phyloP scores from a whole-genome alignment of 1,284 basidiomycete species.

The Afroboletus lepidellus region DNA sequence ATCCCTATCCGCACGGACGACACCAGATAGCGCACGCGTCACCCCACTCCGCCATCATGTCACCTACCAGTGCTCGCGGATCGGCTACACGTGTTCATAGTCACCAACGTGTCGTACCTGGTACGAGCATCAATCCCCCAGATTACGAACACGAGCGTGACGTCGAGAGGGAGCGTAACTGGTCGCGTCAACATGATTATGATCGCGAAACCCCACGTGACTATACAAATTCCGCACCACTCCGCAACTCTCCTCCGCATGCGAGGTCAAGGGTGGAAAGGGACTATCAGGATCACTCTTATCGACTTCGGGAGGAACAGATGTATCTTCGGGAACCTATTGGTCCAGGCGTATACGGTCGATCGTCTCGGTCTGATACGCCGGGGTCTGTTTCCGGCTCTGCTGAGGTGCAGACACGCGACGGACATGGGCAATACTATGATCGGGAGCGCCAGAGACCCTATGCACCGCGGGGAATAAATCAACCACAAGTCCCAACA shows the following conservation, averaged over 20 bases:
- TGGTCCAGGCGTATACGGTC: slow-evolving; percentile 33
- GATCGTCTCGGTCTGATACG: slow-evolving; percentile 52
- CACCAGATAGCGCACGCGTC: slow-evolving; percentile 39
- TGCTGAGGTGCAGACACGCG: slow-evolving; percentile 47
- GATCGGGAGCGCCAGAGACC: slow-evolving; percentile 44
- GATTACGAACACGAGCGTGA: slow-evolving; percentile 48
- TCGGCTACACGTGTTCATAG: slow-evolving; percentile 47
- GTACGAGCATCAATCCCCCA: slow-evolving; percentile 49
- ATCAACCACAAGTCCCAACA: slow-evolving; percentile 34
- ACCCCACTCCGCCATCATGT: slow-evolving; percentile 36
- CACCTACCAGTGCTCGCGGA: slow-evolving; percentile 34
- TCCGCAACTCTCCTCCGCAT: slow-evolving; percentile 39
- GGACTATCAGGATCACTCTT: slow-evolving; percentile 38
- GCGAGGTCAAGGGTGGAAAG: slow-evolving; percentile 38
- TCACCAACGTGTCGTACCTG: slow-evolving; percentile 67
- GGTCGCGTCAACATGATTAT: slow-evolving; percentile 46
- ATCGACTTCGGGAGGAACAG: slow-evolving; percentile 45
- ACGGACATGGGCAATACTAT: slow-evolving; percentile 44
- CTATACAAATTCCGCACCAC: slow-evolving; percentile 20
- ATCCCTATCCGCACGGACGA: slow-evolving; percentile 32
- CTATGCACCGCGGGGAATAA: slow-evolving; percentile 44
- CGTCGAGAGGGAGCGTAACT: slow-evolving; percentile 41
- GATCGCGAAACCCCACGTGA: slow-evolving; percentile 40
- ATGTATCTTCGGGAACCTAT: slow-evolving; percentile 44
- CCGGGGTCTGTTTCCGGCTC: slow-evolving; percentile 49